phyloP scores from a whole-genome alignment of 208 protist species.

The Trichomonas gallinae region DNA sequence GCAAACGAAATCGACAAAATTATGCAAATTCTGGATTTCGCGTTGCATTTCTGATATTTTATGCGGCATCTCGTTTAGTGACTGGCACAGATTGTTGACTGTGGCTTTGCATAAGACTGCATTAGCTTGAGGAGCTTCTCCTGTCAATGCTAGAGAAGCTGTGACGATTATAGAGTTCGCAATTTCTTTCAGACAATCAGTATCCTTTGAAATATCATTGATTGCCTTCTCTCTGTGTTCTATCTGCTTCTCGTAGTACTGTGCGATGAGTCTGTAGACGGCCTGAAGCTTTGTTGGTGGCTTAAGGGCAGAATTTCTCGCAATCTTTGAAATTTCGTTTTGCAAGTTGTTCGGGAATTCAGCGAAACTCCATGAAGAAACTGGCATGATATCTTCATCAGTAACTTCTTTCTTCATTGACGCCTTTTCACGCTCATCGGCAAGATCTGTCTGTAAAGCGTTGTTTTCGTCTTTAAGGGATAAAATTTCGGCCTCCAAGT shows the following conservation, averaged over 20 bases:
- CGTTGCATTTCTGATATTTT: not conserved
- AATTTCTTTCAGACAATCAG: not conserved
- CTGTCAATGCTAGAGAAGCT: not conserved
- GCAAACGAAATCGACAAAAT: not conserved
- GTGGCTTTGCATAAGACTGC: not conserved
- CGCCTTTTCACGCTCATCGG: not conserved
- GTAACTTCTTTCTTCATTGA: not conserved
- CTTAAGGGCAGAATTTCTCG: not conserved
- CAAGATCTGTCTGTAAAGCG: not conserved
- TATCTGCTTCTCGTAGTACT: not conserved
- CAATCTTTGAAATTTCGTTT: not conserved
- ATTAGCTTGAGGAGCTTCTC: not conserved
- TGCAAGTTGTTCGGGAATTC: not conserved
- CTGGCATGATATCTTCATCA: not conserved
- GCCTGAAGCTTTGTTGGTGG: not conserved
- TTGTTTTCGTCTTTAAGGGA: not conserved
- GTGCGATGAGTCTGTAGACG: not conserved
- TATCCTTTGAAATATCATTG: not conserved
- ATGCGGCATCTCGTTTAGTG: not conserved
- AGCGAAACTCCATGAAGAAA: not conserved
- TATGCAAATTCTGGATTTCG: not conserved
- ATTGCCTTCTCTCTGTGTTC: not conserved
- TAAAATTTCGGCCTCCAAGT: not conserved
- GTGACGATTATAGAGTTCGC: not conserved
- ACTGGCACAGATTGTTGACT: not conserved